These are phyloP conservation scores for Elasticomyces elasticus DNA, from an alignment of 495 filamentous ascomycete species.

Conservation along the genomic window DNA sequence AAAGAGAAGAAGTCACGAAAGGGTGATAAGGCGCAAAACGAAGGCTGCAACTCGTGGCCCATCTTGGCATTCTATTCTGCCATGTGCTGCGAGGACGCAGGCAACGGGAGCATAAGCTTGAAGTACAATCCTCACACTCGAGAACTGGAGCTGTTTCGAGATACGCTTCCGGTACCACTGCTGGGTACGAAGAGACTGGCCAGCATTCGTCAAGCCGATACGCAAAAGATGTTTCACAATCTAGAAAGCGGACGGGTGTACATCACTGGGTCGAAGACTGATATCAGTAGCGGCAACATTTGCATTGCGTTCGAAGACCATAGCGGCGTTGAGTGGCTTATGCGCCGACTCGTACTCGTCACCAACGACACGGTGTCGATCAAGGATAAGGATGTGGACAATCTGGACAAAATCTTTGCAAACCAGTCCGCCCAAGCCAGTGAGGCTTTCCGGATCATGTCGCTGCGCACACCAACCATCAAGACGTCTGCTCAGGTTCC, in stretches of 20 bases:
- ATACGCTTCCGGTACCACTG: not conserved
- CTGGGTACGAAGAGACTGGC: not conserved
- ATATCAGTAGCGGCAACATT: conserved; percentile 7
- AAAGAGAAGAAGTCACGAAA: not conserved
- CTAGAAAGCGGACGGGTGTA: not conserved
- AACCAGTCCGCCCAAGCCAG: no score
- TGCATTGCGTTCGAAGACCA: conserved; percentile 7
- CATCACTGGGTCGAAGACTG: not conserved
- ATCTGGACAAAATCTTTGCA: no score
- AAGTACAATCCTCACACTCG: not conserved
- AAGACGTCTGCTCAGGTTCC: no score
- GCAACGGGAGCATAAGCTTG: no score
- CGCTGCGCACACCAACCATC: no score
- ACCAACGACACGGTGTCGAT: not conserved
- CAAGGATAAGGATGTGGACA: not conserved
- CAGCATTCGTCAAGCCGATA: not conserved
- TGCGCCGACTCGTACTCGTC: not conserved
- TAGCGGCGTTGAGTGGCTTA: not conserved
- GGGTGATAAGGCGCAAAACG: not conserved
- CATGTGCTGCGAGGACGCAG: no score
- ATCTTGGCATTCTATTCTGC: no score
- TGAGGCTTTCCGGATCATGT: no score
- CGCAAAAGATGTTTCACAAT: not conserved
- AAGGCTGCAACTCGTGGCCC: not conserved
- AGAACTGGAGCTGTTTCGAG: not conserved